A percentile compares a stretch with the other conserved stretches of the same genome.
Evolutionary conservation across 148 eudicot genomes (phyloP).

Genomic region (Chenopodium formosanum): DNA sequence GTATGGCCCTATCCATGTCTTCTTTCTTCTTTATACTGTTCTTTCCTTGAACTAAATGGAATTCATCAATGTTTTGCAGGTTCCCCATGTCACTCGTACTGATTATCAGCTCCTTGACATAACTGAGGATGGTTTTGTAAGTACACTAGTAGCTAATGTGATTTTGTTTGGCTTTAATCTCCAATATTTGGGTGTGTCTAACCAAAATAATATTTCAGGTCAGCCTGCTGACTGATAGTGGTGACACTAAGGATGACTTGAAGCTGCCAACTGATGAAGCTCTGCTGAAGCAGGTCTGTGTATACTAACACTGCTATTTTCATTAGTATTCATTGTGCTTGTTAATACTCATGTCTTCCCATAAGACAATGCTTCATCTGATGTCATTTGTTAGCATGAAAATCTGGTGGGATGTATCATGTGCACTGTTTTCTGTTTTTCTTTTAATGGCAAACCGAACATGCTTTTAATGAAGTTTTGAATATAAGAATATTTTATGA

Average conservation of each 20-base stretch:
- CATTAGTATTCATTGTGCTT: neutral
- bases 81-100: conserved; percentile 69
- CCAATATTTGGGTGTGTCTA: neutral
- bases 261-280: conserved; percentile 72
- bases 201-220: conserved; percentile 35
- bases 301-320: neutral
- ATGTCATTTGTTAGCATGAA: no score
- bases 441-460: no score
- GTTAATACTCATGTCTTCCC: no score
- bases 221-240: conserved; percentile 72
- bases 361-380: no score
- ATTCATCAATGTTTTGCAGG: conserved; percentile 32
- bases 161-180: neutral
- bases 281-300: conserved; percentile 55
- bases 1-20: conserved; percentile 26
- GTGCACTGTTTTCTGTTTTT: no score
- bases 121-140: conserved; percentile 74
- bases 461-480: no score
- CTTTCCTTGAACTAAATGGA: neutral
- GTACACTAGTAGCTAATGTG: neutral
- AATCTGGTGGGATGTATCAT: no score
- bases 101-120: conserved; percentile 80
- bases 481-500: no score
- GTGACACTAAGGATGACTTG: conserved; percentile 82
- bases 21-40: neutral